These are phyloP conservation scores for Penicillium sp. DNA, from an alignment of 2,329 filamentous ascomycete genomes.

Conservation along the genomic window DNA sequence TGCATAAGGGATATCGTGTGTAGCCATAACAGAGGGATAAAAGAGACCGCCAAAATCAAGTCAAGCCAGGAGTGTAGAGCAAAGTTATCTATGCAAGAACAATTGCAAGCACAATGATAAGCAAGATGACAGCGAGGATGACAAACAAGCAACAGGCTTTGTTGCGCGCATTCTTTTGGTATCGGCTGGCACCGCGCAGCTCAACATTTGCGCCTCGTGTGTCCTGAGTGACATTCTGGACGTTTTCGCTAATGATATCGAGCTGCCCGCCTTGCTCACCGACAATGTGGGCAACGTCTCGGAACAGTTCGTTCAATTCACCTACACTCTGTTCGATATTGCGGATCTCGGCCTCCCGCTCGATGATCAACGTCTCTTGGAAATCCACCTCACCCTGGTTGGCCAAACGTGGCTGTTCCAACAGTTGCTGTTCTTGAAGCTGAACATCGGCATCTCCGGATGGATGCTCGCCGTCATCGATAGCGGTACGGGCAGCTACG, in stretches of 20 bases:
- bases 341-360: constrained; percentile 94
- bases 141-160: constrained; percentile 91
- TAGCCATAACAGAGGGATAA: constrained; percentile 19
- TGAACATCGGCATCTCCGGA: constrained; percentile 43
- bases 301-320: constrained; percentile 93
- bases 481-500: constrained; percentile 74
- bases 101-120: constrained; percentile 85
- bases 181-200: constrained; percentile 78
- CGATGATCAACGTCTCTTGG: constrained; percentile 90
- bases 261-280: constrained; percentile 88
- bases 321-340: constrained; percentile 96
- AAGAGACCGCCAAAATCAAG: constrained; percentile 7
- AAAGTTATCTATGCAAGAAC: constrained; percentile 62
- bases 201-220: constrained; percentile 84
- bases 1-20: constrained; percentile 37
- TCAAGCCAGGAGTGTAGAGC: constrained; percentile 2
- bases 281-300: constrained; percentile 97
- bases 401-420: constrained; percentile 77
- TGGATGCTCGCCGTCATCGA: constrained; percentile 56
- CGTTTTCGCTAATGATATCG: constrained; percentile 83
- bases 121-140: constrained; percentile 82
- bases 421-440: constrained; percentile 65
- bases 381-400: constrained; percentile 96
- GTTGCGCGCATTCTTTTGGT: constrained; percentile 93
- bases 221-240: constrained; percentile 76